Conservation (phyloP, 192 early-diverging fungal species). For the Chytriomyces confervae region DNA sequence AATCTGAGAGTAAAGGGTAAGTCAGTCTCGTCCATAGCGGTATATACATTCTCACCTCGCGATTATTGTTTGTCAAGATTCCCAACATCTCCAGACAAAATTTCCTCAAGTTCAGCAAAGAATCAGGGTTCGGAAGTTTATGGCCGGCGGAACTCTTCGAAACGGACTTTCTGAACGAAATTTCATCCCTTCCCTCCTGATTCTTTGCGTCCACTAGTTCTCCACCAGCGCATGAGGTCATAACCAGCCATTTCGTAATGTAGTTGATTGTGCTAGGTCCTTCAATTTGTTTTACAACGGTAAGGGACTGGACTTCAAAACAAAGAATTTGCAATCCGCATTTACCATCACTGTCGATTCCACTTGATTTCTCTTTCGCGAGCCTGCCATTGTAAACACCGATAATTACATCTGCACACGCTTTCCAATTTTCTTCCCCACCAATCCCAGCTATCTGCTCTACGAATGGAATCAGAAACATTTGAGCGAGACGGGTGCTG, state of each 20-base stretch:
- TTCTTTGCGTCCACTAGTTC: not conserved
- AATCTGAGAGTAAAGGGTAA: not conserved
- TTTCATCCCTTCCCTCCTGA: too few species aligned
- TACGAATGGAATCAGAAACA: slow-evolving; percentile 25
- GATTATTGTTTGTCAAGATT: slow-evolving; percentile 24
- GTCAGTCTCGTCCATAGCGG: not conserved
- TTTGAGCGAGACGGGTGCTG: not conserved
- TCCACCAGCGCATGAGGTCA: not conserved
- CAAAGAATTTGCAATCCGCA: not conserved
- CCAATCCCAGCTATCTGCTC: slow-evolving; percentile 25
- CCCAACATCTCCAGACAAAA: slow-evolving; percentile 18
- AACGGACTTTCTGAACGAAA: too few species aligned
- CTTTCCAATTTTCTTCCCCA: slow-evolving; percentile 13
- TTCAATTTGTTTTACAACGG: not conserved
- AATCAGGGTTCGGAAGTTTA: not conserved
- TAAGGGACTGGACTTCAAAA: not conserved
- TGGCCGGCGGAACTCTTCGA: not conserved
- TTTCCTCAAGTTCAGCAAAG: slow-evolving; percentile 4
- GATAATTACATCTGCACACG: slow-evolving; percentile 12
- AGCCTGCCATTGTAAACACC: slow-evolving; percentile 24
- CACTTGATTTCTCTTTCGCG: slow-evolving; percentile 9
- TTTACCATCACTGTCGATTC: not conserved
- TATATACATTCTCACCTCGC: slow-evolving; percentile 13
- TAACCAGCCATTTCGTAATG: slow-evolving; percentile 21
- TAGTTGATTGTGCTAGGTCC: slow-evolving; percentile 10